A percentile compares a stretch with the other conserved stretches of the same genome.
Conservation (phyloP, 129 eudicot species). For the Lactuca saligna region DNA sequence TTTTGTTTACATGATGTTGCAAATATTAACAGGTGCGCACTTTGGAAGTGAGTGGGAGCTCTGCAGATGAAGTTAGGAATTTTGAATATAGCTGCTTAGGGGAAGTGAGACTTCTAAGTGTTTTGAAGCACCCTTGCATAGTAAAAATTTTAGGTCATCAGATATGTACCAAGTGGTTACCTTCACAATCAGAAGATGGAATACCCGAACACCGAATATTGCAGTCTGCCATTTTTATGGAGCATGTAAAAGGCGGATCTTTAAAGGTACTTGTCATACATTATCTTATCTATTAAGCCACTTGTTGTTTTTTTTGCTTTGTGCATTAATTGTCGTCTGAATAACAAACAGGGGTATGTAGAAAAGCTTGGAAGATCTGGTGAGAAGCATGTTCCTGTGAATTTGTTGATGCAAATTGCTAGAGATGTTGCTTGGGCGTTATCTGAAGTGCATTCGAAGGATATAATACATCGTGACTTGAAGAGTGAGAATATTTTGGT, state of each 20-base stretch:
- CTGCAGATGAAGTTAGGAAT: conserved; percentile 58
- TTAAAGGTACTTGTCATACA: conserved; percentile 45
- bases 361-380: conserved; percentile 61
- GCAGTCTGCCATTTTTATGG: conserved; percentile 83
- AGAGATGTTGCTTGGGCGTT: conserved; percentile 79
- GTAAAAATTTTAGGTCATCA: conserved; percentile 84
- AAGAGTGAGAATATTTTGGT: conserved; percentile 84
- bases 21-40: conserved; percentile 64
- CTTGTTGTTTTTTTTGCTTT: too few relatives aligned
- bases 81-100: conserved; percentile 82
- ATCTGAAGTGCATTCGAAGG: conserved; percentile 73
- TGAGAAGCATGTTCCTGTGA: conserved; percentile 56
- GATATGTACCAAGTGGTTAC: conserved; percentile 68
- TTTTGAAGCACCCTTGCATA: conserved; percentile 75
- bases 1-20: background rate
- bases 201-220: conserved; percentile 52
- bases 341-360: conserved; percentile 63
- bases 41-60: conserved; percentile 54
- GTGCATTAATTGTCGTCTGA: background rate
- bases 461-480: conserved; percentile 91
- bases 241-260: conserved; percentile 88
- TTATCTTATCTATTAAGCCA: too few relatives aligned
- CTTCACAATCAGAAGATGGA: conserved; percentile 48
- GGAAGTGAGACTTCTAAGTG: conserved; percentile 74
- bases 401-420: conserved; percentile 50